A percentile compares a stretch with the other conserved stretches of the same genome.
These are phyloP conservation scores for Botrytis galanthina DNA, from an alignment of 2,329 filamentous ascomycete species.

Conservation along the genomic window DNA sequence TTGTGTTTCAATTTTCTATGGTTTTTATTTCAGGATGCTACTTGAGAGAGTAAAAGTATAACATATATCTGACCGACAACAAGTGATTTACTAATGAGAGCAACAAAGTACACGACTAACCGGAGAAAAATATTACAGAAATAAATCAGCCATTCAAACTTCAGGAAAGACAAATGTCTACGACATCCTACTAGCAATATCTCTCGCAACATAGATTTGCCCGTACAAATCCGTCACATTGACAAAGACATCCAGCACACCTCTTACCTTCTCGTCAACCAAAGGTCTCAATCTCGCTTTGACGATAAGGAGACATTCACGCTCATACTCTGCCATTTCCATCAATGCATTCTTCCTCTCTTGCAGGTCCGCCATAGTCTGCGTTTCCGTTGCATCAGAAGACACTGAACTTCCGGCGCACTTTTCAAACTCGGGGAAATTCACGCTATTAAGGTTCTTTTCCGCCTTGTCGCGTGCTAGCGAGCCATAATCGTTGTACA, in stretches of 20 bases:
- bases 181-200: constrained; percentile 18
- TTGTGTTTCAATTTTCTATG: too few relatives aligned
- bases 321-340: background rate
- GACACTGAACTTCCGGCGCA: background rate
- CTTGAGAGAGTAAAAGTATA: background rate
- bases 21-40: background rate
- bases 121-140: background rate
- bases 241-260: constrained; percentile 12
- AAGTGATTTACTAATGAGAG: background rate
- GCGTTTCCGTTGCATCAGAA: background rate
- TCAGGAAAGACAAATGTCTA: background rate
- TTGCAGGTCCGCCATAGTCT: background rate
- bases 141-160: background rate
- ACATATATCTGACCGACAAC: background rate
- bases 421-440: constrained; percentile 30
- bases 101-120: too few relatives aligned
- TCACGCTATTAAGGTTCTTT: constrained; percentile 38
- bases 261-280: background rate
- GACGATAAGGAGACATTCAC: background rate
- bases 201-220: constrained; percentile 22
- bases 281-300: background rate
- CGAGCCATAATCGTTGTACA: constrained; percentile 42
- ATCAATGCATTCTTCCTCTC: background rate
- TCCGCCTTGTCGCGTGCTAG: constrained; percentile 36
- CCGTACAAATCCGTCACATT: constrained; percentile 24